Evolutionary conservation across 805 yeast species (phyloP), one percentile per base, ranked within the genome.

Genomic region (Barnettozyma californica): DNA sequence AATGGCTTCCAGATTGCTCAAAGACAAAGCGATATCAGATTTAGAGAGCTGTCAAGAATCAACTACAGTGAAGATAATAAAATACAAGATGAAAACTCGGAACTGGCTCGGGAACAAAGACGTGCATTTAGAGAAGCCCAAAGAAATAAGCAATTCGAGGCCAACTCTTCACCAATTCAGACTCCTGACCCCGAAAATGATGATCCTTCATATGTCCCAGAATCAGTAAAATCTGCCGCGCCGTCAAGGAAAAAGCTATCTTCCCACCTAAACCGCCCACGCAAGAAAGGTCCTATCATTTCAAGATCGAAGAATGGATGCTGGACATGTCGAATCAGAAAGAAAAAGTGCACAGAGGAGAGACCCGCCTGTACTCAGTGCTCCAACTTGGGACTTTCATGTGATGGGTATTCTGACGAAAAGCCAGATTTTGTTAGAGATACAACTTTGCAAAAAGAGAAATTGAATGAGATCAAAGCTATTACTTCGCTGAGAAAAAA

Each of bases 241-340:
- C 16, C 36, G 9, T n/a, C 37, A 10, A 41, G 21, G 29, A 35
- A 14, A n/a, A n/a, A 20, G 9, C 27, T n/a, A 20, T 13, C 20
- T 19, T 4, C 21, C 23, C 1, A 11, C 31, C 19, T 20, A 20
- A 14, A n/a, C 10, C 25, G 27, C 7, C 44, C 26, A 10, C 48
- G 43, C 14, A 43, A 39, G 43, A 25, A 40, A 29, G 19, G 25
- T 2, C 37, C 47, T 7, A 20, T 59, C 41, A 59, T 63, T 9
- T 60, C 68, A 20, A 64, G 84, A 43, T 77, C 83, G 1, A 75
- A 75, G 51, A 69, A 69, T 27, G 91, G 91, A 0, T 85, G 94
- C 59, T 85, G 92, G 92, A 85, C 87, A 6, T 85, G 92, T 34
- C 66, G 91, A 49, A 64, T 83, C 16, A 72, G 94, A 36, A 81